phyloP scores from a whole-genome alignment of 495 filamentous ascomycete species.

The Bombardia bombarda region DNA sequence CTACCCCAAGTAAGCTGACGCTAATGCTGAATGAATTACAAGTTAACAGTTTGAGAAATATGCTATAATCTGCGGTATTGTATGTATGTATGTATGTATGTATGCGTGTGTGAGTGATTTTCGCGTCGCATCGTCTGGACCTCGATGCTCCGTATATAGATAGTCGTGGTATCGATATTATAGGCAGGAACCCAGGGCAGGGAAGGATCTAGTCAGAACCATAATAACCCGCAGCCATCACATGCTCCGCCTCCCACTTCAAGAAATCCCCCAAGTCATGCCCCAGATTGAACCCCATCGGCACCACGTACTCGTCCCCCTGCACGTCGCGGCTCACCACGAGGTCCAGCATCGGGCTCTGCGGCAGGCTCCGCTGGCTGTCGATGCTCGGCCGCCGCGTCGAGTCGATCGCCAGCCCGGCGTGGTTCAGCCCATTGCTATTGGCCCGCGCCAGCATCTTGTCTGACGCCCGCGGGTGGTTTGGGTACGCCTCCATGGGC shows the following conservation, averaged over 20 bases:
- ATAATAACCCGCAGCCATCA: constrained; percentile 16
- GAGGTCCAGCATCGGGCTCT: constrained; percentile 44
- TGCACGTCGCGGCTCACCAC: constrained; percentile 28
- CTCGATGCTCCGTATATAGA: too few species aligned
- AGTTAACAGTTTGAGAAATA: too few species aligned
- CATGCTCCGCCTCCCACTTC: constrained; percentile 39
- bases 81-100: too few species aligned
- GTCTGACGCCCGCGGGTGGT: neutral
- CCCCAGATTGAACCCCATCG: constrained; percentile 48
- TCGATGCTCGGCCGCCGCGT: constrained; percentile 11
- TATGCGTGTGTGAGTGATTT: too few species aligned
- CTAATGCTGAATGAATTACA: too few species aligned
- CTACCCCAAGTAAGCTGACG: too few species aligned
- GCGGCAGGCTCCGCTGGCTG: constrained; percentile 36
- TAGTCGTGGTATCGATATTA: too few species aligned
- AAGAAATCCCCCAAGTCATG: constrained; percentile 46
- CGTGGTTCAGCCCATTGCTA: constrained; percentile 1
- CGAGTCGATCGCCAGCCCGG: constrained; percentile 14
- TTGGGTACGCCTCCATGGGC: neutral
- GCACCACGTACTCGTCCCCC: constrained; percentile 37
- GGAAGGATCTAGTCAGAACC: too few species aligned
- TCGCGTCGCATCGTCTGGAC: too few species aligned
- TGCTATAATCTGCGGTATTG: too few species aligned
- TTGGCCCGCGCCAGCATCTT: neutral
- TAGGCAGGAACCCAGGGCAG: too few species aligned